Base-by-base conservation (phyloP, 2,329 filamentous ascomycete genomes). In the Cryphonectria japonica region DNA sequence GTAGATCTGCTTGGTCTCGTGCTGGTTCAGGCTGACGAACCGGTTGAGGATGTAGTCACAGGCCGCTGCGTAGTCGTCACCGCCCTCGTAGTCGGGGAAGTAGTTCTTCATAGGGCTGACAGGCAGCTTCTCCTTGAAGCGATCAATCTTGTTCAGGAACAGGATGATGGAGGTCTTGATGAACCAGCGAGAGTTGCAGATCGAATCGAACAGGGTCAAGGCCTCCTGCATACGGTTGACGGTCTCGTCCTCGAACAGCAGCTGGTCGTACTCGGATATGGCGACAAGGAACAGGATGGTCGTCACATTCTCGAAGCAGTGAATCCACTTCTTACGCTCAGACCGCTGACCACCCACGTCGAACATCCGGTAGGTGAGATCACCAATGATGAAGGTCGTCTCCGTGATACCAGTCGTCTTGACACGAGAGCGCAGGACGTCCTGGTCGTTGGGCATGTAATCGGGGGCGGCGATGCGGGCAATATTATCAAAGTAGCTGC, bases 1-100 rank as follows among this genome's bases (percentile, higher is more conserved):
- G 87, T 99, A 99, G 82, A 99, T 98, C 83, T 99, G 96, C 88
- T 99, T 99, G 69, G 94, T 97, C 86, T 98, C 96, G 82, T 98
- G 95, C 84, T 98, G 96, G 86, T 99, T 99, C 80, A 99, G 86
- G 80, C 93, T 96, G 78, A 98, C 96, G 83, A 99, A 99, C 80
- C 96, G 91, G 88, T 98, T 98, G 74, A 99, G 89, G 78, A 99
- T 98, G 85, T 99, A 99, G 83, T 99, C 95, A 85, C 96, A 99
- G 52, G 96, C 96, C 67, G 94, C 92, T 57, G 92, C 91, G 79
- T 99, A 99, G 83, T 99, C 95, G 76, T 97, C 92, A 77, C 96
- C 96, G 76, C 95, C 93, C 85, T 98, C 95, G 82, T 94, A 96
- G 79, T 96, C 93, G 57, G 93, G 92, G 86, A 95, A 95, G 83